phyloP scores from a whole-genome alignment of 2,329 filamentous ascomycete genomes.

The Rutstroemia sp. region DNA sequence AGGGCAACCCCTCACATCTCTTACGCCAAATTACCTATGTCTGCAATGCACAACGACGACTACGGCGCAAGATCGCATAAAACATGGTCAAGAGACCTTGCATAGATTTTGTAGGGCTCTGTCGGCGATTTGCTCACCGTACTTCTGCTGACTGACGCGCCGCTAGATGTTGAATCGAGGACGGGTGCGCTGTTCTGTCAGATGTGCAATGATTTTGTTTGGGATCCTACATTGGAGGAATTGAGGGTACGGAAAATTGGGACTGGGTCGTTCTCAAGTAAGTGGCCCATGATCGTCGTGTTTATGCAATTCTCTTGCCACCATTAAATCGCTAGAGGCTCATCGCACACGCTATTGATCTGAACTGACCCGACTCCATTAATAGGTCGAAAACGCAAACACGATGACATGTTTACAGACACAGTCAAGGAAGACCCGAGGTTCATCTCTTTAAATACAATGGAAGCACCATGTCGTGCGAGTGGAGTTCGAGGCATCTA shows the following conservation, averaged over 20 bases:
- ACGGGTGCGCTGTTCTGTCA: constrained; percentile 72
- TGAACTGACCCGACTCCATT: background rate
- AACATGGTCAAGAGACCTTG: constrained; percentile 60
- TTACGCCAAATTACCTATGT: constrained; percentile 65
- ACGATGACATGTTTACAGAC: constrained; percentile 61
- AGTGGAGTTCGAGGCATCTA: constrained; percentile 88
- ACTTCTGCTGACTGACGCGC: constrained; percentile 6
- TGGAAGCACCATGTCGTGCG: constrained; percentile 72
- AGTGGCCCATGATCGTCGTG: too few relatives aligned
- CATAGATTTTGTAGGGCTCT: constrained; percentile 64
- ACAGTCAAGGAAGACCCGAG: constrained; percentile 63
- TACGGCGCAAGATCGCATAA: constrained; percentile 55
- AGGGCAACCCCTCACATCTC: constrained; percentile 48
- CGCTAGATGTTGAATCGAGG: constrained; percentile 66
- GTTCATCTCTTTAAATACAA: constrained; percentile 73
- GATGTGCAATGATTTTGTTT: constrained; percentile 75
- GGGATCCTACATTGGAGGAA: constrained; percentile 73
- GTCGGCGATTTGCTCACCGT: background rate
- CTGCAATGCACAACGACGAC: constrained; percentile 66
- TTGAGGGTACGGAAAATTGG: constrained; percentile 64
- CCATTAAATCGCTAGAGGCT: too few relatives aligned
- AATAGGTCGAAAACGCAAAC: constrained; percentile 64
- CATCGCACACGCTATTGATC: too few relatives aligned
- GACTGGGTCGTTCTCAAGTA: constrained; percentile 58
- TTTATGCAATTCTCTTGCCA: too few relatives aligned